Evolutionary conservation across 306 rosid genomes (phyloP), one percentile per base, ranked within the genome.

Genomic region (Malus orientalis): DNA sequence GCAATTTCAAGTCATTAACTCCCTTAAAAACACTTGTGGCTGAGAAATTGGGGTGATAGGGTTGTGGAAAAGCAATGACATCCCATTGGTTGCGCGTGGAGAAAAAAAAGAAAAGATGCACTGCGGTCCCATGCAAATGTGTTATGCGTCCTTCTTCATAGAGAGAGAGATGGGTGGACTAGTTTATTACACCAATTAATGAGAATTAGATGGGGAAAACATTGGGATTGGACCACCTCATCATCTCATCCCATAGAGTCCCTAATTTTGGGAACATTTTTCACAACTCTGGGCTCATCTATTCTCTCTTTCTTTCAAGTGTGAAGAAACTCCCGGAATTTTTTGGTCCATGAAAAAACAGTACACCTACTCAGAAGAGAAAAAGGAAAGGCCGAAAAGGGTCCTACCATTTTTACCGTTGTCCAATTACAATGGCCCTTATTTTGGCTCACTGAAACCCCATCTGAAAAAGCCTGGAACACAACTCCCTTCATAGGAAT

Each of bases 161-260:
- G 78, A 71, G 76, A 63, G 60, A 51, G 69, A 61, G 57, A 85
- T 83, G 86, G 91, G 89, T 86, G 90, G 91, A 78, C 78, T 81
- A 66, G 78, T 87, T 93, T 84, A 89, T 85, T 69, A 86, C 77
- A 77, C 63, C 80, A 75, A 89, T 86, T 88, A 91, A 91, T 91
- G 78, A 83, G 78, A 89, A 89, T 88, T 93, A 84, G 84, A 90
- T 69, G 85, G 86, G 16, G 72, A 79, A 83, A 80, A 78, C 64
- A 75, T 76, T 80, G 23, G 62, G 62, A 57, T 51, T 51, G 98
- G 98, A 93, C 98, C 98, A 89, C 96, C 88, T 84, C 95, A 80
- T 89, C 95, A 83, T 89, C 90, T 81, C 88, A 36, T 77, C 58
- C 76, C 76, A 71, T 84, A 32, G 80, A 79, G 80, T 87, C 88